These are phyloP conservation scores for Cajanus cajan DNA, from an alignment of 306 rosid species.

Conservation along the genomic window DNA sequence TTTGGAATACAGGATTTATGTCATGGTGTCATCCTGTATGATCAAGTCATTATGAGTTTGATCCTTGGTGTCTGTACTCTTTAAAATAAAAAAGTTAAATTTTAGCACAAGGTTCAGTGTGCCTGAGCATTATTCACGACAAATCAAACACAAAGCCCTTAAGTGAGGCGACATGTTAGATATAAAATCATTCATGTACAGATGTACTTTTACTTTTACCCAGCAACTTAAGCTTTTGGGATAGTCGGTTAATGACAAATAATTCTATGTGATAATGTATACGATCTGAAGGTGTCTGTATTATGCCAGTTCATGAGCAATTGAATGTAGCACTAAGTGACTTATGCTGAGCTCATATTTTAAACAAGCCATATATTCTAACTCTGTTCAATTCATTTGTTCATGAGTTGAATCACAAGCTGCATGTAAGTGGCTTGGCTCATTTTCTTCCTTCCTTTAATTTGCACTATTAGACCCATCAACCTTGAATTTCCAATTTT, in stretches of 20 bases:
- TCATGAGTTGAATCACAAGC: not conserved
- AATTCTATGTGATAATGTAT: not conserved
- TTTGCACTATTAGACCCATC: not conserved
- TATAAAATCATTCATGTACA: not conserved
- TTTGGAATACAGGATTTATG: not conserved
- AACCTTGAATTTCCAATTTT: not conserved
- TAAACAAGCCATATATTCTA: not conserved
- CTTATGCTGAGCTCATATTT: not conserved
- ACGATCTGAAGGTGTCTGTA: not conserved
- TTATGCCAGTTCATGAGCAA: not conserved
- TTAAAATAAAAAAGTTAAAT: not conserved
- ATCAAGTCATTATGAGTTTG: not conserved
- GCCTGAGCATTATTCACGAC: not conserved
- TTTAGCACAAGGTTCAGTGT: not conserved
- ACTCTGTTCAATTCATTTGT: not conserved
- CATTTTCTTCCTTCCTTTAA: not conserved
- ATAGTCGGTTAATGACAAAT: not conserved
- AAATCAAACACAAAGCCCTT: not conserved
- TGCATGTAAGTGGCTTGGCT: not conserved
- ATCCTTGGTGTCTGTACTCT: not conserved
- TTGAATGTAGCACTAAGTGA: not conserved
- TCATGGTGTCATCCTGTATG: not conserved
- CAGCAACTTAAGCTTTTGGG: not conserved
- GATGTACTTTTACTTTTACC: no score
- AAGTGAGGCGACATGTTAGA: not conserved